Evolutionary conservation across 2,329 filamentous ascomycete species (phyloP).

Genomic region (Exserohilum rostratum): DNA sequence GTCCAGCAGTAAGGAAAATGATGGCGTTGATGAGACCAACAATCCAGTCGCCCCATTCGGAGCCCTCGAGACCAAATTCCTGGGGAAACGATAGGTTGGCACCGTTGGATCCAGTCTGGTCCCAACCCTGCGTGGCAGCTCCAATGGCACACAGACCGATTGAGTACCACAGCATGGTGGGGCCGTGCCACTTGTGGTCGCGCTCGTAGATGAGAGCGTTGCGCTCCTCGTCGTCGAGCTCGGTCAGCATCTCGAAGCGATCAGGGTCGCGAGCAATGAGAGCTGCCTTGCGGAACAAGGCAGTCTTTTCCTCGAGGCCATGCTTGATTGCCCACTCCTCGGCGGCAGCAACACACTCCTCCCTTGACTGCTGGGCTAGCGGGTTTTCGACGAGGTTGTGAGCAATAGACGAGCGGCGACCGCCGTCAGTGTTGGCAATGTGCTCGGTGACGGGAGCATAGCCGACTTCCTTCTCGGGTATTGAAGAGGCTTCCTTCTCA

Average conservation of each 20-base stretch:
- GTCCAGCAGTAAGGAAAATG: constrained; percentile 49
- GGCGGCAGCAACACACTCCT: constrained; percentile 60
- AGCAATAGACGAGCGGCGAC: constrained; percentile 50
- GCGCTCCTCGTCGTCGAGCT: constrained; percentile 66
- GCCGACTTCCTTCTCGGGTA: constrained; percentile 5
- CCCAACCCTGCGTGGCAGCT: constrained; percentile 71
- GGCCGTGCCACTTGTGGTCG: constrained; percentile 67
- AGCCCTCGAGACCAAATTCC: constrained; percentile 56
- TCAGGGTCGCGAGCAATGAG: constrained; percentile 74
- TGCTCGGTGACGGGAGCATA: constrained; percentile 8
- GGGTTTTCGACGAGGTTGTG: constrained; percentile 51
- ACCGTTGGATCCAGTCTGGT: constrained; percentile 62
- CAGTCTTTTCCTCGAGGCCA: constrained; percentile 63
- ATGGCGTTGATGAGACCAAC: constrained; percentile 44
- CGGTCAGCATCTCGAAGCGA: constrained; percentile 66
- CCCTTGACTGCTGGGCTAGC: constrained; percentile 56
- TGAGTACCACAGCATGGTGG: constrained; percentile 67
- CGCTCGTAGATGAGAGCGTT: constrained; percentile 65
- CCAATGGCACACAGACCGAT: constrained; percentile 72
- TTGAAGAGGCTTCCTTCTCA: constrained; percentile 8
- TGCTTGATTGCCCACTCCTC: constrained; percentile 67
- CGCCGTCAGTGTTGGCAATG: constrained; percentile 20
- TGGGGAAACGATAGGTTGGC: constrained; percentile 67
- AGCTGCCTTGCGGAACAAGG: constrained; percentile 70
- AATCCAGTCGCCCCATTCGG: constrained; percentile 38